Conservation (phyloP, 345 rosid genomes). For the Microthlaspi erraticum region DNA sequence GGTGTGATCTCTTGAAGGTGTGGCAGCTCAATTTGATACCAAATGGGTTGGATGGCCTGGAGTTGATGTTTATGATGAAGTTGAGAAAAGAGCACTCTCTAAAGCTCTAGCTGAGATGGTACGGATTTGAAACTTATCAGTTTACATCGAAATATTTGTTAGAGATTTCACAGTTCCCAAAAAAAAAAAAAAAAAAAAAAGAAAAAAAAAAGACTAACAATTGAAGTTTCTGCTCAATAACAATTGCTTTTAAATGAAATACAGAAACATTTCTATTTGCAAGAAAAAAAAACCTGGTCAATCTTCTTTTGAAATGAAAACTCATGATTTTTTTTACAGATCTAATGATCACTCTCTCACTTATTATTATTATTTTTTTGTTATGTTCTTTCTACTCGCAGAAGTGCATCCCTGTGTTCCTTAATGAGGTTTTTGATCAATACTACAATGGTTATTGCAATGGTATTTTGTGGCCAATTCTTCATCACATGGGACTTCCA, state of each 20-base stretch:
- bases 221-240: too few relatives aligned
- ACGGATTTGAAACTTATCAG: constrained; percentile 1
- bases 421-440: constrained; percentile 89
- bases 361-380: neutral
- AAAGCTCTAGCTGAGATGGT: constrained; percentile 86
- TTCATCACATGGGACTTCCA: constrained; percentile 93
- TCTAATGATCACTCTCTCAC: neutral
- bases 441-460: constrained; percentile 95
- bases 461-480: constrained; percentile 92
- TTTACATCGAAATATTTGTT: neutral
- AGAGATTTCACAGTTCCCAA: neutral
- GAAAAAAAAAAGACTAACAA: neutral
- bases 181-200: too few relatives aligned
- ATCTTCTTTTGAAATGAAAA: neutral
- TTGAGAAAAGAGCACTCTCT: constrained; percentile 75
- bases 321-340: neutral
- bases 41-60: constrained; percentile 99
- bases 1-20: constrained; percentile 54
- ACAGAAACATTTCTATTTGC: too few relatives aligned
- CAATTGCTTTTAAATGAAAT: too few relatives aligned
- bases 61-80: constrained; percentile 82
- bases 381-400: constrained; percentile 33
- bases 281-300: neutral
- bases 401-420: constrained; percentile 96
- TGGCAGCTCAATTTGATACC: constrained; percentile 76